Evolutionary conservation across 306 rosid genomes (phyloP), one percentile per base, ranked within the genome.

Genomic region (Trifolium dubium): DNA sequence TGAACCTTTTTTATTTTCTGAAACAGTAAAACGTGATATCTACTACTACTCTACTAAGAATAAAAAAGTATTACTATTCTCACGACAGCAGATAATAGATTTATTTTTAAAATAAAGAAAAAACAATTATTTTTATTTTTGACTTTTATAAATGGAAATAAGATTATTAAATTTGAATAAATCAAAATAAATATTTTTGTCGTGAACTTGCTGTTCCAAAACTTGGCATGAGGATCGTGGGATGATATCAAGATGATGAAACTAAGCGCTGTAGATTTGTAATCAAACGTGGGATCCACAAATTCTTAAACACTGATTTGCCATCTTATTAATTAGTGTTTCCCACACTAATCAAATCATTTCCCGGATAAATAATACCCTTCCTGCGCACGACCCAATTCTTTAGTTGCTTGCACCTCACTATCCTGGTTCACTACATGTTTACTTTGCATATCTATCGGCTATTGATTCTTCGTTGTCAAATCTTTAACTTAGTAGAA

Each of bases 401-500:
- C 17, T 19, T 17, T 46, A 68, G 75, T 77, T n/a, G 80, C 53
- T 77, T n/a, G 80, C 53, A 68, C n/a, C 80, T 69, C 80, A 46
- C 63, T 68, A 56, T 19, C 67, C 0, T 14, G n/a, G 12, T 43
- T 13, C 19, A 23, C 4, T 66, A n/a, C 28, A 17, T 69, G 13
- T 47, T n/a, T 46, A 12, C 8, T 31, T 12, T 12, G 4, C 17
- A 7, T 23, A 23, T 12, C 23, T 23, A 1, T 17, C 43, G 10
- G 37, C 12, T 12, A 41, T 23, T 65, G 39, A 1, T 23, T 43
- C 43, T 64, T 64, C 17, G 11, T 39, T 2, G 5, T 10, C 69
- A 37, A 37, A 39, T 41, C 30, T 50, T 39, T 64, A 9, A 35
- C 41, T 63, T 63, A 64, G n/a, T 7, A n/a, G 23, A 23, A 23